Base-by-base conservation (phyloP, 495 filamentous ascomycete genomes). In the Apodospora peruviana region DNA sequence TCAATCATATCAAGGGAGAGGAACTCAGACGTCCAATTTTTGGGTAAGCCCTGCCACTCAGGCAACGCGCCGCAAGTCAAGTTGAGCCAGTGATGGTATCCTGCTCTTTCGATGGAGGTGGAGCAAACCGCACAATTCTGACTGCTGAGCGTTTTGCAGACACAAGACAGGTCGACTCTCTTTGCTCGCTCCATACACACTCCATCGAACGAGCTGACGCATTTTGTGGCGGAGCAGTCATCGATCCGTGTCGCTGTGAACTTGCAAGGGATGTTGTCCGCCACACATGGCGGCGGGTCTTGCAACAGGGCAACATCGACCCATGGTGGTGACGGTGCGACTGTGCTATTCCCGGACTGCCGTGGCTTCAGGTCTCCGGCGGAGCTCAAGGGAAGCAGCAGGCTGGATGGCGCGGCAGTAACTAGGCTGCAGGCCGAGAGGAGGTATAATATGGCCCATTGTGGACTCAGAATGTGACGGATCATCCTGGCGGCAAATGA, bases 81-180 rank as follows among this genome's bases (percentile, higher is more conserved):
- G 43, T 45, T 45, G 8, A 45, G 43, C 43, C 43, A 45, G 25
- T 22, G 43, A 16, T 45, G 10, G n/a, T 34, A 36, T 14, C 20
- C 16, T 2, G 43, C 43, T 9, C 27, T 18, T 5, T 35, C 43
- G 25, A 43, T 24, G 21, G 40, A n/a, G 4, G 43, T 4, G 3
- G 43, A n/a, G 43, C 25, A 35, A 1, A 11, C 18, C 1, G 4
- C 7, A 27, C 43, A 45, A 27, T 20, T 18, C 14, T 43, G 10
- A 22, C 23, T 24, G 20, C 3, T 14, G 11, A 43, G 23, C 20
- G 20, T 27, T n/a, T 3, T 24, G 40, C 40, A 43, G 20, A 19
- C 22, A 17, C 43, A 45, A 4, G 25, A 18, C 43, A 34, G n/a
- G 43, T 45, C 18, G 19, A 45, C 27, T 1, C n/a, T 24, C 25